Evolutionary conservation across 768 basidiomycete genomes (phyloP), one percentile per base, ranked within the genome.

Genomic region (Termitomyces sp.): DNA sequence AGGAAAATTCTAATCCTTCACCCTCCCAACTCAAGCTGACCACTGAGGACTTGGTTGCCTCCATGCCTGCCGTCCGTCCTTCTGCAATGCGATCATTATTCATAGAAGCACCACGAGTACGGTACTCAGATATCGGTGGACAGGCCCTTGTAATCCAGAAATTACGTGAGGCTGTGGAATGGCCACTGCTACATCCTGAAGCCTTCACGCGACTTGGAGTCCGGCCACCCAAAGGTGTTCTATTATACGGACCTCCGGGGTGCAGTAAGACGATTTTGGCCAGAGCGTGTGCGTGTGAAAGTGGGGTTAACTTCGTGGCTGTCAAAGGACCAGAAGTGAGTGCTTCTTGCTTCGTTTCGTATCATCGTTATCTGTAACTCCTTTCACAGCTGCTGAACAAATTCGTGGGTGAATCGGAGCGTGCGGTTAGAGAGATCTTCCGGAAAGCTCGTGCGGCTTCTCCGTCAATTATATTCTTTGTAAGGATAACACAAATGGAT

Each of bases 391-490:
- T 99, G 0, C 69, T 98, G 53, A 98, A 89, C 74, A 98, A 98
- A 72, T 99, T 88, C 65, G 94, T 99, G 18, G 97, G 97, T 22
- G 97, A 99, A 73, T 97, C 94, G 0, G 97, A 99, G 71, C 81
- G 91, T 44, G 92, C 93, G 0, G 90, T 99, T 14, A 83, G 97
- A 33, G 96, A 98, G 66, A 88, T 95, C 55, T 99, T 99, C 72
- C 77, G 92, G 53, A 99, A 97, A 71, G 97, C 97, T 2, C 83
- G 95, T 35, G 90, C 91, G 6, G 94, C 94, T 5, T 85, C 96
- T 0, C 97, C 97, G 0, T 94, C 94, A 3, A 96, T 99, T 64
- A 81, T 99, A 45, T 98, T 99, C 73, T 97, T 99, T 67, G 96
- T 97, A 60, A 65, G 91, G 76, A 43, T 14, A 18, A 30, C 52